Base-by-base conservation (phyloP, 345 rosid species). In the Salix purpurea region DNA sequence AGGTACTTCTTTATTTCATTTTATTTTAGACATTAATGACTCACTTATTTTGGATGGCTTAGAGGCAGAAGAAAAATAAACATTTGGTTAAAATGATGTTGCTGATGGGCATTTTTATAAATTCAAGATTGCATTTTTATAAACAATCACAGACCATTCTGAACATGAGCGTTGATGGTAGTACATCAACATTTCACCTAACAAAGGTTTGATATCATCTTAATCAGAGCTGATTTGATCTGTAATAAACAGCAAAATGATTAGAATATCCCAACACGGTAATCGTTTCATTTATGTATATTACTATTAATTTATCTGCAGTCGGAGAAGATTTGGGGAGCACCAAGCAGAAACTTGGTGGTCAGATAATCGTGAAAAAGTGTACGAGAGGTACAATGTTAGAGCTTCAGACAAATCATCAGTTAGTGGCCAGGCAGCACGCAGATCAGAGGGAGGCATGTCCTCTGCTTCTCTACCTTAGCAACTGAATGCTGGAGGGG, bases 271-370 rank as follows among this genome's bases (percentile, higher is more conserved):
- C 50, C 18, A 36, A 71, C 13, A 44, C 18, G 16, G 11, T 60
- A 1, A 50, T 5, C 37, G 54, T 64, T n/a, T 75, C 32, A 10
- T 61, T 65, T 23, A 36, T 48, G 71, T 9, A 8, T 70, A 30
- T 77, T 74, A n/a, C 8, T 65, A 15, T 10, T 60, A 30, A 52
- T 70, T 72, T 32, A 68, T 80, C 26, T 85, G 87, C 89, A 93
- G 97, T 80, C 97, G 97, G 76, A 86, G 94, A 87, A 92, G 94
- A 86, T 96, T 92, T 69, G 92, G 87, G 28, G 99, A 96, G 89
- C 96, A 96, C 69, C 97, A 96, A 79, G 99, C 98, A 12, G 94
- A 93, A 83, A 83, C 86, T 1, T 96, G 99, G 98, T 96, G 99
- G 99, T 90, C 95, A 15, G 98, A 96, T 87, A 96, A 96, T 73